These are phyloP conservation scores for Agastache rugosa DNA, from an alignment of 257 asterid species.

Conservation along the genomic window DNA sequence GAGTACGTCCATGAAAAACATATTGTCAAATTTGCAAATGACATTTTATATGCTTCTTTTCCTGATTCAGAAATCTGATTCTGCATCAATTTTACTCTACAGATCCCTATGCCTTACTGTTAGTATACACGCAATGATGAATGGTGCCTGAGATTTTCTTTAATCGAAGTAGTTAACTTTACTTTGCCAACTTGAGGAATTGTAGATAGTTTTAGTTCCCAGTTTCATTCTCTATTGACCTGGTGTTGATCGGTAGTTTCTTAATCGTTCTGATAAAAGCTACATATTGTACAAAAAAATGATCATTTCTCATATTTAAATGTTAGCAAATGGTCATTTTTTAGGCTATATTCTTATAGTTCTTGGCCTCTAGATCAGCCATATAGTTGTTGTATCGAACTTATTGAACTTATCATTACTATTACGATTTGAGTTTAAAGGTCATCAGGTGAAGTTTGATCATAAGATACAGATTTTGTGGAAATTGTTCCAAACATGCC, in stretches of 20 bases:
- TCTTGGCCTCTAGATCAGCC: neutral
- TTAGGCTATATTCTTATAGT: neutral
- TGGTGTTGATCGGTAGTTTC: neutral
- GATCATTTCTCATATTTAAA: neutral
- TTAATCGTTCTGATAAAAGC: neutral
- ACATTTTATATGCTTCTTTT: neutral
- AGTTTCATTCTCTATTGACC: neutral
- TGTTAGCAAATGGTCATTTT: neutral
- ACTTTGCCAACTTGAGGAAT: constrained; percentile 7
- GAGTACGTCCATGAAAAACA: neutral
- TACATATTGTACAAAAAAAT: neutral
- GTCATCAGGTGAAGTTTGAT: neutral
- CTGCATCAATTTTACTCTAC: neutral
- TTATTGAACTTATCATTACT: neutral
- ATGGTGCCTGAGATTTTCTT: constrained; percentile 8
- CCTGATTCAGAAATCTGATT: neutral
- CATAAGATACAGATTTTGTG: neutral
- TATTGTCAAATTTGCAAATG: neutral
- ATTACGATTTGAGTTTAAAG: neutral
- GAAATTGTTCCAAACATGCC: neutral
- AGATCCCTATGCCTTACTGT: neutral
- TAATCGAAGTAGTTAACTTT: neutral
- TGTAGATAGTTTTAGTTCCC: neutral
- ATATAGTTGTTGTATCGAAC: neutral
- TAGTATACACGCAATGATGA: constrained; percentile 6